These are phyloP conservation scores for Fusarium continuum DNA, from an alignment of 2,329 filamentous ascomycete genomes.

Conservation along the genomic window DNA sequence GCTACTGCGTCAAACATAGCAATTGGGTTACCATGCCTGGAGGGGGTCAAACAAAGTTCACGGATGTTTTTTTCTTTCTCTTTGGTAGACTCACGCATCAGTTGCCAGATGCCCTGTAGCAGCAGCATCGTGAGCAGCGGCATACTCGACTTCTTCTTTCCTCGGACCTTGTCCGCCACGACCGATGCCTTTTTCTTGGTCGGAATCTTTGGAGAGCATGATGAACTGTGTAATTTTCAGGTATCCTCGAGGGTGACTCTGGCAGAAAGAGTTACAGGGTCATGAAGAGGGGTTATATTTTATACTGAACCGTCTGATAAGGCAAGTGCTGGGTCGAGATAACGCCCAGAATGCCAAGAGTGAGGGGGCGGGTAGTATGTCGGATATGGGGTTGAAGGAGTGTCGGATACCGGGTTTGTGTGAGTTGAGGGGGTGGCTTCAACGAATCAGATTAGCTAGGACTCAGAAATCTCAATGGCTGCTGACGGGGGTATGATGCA, in stretches of 20 bases:
- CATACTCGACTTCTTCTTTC: background rate
- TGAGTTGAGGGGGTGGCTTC: background rate
- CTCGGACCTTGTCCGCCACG: background rate
- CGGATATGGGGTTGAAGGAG: background rate
- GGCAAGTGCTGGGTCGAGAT: background rate
- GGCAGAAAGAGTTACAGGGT: background rate
- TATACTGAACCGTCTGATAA: background rate
- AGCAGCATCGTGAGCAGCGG: conserved; percentile 9
- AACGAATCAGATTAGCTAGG: background rate
- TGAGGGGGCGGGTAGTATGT: conserved; percentile 11
- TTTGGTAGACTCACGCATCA: conserved; percentile 1
- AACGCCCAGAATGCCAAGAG: conserved; percentile 13
- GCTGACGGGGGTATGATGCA: background rate
- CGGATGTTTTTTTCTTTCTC: too few relatives aligned
- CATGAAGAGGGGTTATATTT: background rate
- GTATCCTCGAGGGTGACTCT: background rate
- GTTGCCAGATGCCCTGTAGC: conserved; percentile 12
- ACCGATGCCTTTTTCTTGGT: background rate
- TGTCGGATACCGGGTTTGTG: conserved; percentile 19
- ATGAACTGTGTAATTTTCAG: too few relatives aligned
- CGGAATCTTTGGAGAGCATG: conserved; percentile 4
- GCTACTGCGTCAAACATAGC: conserved; percentile 3
- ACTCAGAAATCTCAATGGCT: too few relatives aligned
- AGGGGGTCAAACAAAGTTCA: background rate
- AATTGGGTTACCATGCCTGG: conserved; percentile 12